These are phyloP conservation scores for Phoenix dactylifera DNA, from an alignment of 176 grass and related monocot genomes.

Conservation along the genomic window DNA sequence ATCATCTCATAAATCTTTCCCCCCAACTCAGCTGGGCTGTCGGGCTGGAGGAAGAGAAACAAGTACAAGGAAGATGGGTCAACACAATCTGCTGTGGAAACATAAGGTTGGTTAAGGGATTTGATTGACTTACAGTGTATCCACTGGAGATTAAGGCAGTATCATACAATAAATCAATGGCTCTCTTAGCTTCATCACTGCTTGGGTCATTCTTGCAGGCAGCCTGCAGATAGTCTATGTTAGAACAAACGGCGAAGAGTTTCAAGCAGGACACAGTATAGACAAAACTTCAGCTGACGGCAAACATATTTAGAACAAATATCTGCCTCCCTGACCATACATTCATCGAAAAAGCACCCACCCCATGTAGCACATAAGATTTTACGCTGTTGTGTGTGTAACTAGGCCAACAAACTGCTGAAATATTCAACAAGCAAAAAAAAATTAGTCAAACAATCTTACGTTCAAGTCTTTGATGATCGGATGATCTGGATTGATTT, in stretches of 20 bases:
- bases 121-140: conserved; percentile 55
- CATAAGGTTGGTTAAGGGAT: too few species aligned
- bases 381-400: too few species aligned
- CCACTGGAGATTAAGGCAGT: conserved; percentile 96
- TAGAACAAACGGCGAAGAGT: too few species aligned
- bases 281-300: too few species aligned
- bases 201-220: conserved; percentile 95
- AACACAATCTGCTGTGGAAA: too few species aligned
- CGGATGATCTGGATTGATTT: background rate
- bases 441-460: background rate
- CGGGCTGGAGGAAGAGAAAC: conserved; percentile 34
- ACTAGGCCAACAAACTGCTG: too few species aligned
- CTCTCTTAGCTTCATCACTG: conserved; percentile 68
- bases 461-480: background rate
- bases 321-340: too few species aligned
- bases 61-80: background rate
- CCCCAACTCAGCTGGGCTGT: conserved; percentile 85
- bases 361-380: too few species aligned
- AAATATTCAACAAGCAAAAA: too few species aligned
- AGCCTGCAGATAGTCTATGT: conserved; percentile 30
- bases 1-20: conserved; percentile 98
- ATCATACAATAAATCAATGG: conserved; percentile 81
- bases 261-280: too few species aligned
- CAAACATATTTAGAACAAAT: too few species aligned
- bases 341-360: too few species aligned